Evolutionary conservation across 2,329 filamentous ascomycete genomes (phyloP), one percentile per base, ranked within the genome.

Genomic region (Gaeumannomyces tritici): DNA sequence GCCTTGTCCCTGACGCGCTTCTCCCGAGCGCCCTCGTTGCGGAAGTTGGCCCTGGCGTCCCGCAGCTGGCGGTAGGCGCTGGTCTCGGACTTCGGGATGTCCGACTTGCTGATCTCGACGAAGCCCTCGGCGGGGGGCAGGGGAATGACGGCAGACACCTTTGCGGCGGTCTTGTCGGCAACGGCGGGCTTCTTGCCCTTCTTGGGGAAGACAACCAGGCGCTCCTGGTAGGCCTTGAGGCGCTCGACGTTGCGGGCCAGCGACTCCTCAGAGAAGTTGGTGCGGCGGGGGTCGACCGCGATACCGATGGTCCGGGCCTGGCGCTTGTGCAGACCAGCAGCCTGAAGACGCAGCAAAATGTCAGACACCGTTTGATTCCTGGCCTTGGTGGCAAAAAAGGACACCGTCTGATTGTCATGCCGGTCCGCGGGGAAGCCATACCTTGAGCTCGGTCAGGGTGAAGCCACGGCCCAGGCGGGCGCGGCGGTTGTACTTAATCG

Each of bases 401-500:
- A 5, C 33, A 15, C 33, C 18, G 33, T 15, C 13, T 35, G 33
- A 35, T 35, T 5, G 9, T 15, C 11, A 5, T 12, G 18, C 13
- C 13, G 18, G 33, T 15, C 33, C 2, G 15, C n/a, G n/a, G 28
- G 35, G 24, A 21, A 55, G 59, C 47, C 78, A 69, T 89, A 97
- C 93, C 93, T 99, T 99, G 78, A 99, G 86, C 87, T 99, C 95
- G 82, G 88, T 85, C 71, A 98, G 85, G 73, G 93, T 91, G 89
- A 99, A 99, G 79, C 95, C 95, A 85, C 95, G 92, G 80, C 95
- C 95, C 76, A 91, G 87, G 78, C 95, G 89, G 76, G 96, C 90
- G 78, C 92, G 92, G 78, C 95, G 93, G 91, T 99, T 99, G 87
- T 99, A 96, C 87, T 96, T 96, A 85, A 97, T 81, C 74, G 91